phyloP scores from a whole-genome alignment of 83 land plant genomes.

The Thuja plicata region DNA sequence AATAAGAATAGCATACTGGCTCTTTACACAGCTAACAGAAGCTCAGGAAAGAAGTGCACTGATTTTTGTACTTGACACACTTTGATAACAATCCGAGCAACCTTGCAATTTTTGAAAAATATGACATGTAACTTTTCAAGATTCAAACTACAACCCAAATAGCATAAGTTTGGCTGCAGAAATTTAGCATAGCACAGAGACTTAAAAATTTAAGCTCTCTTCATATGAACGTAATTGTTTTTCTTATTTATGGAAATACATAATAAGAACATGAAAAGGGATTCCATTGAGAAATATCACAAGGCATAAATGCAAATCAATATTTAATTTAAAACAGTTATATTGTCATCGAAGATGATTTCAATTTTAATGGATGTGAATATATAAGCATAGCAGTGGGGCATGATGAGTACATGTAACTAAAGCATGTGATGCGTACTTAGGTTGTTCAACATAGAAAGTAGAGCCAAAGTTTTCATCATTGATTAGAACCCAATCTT shows the following conservation, averaged over 20 bases:
- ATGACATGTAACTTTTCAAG: neutral
- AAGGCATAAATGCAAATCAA: neutral
- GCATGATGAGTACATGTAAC: neutral
- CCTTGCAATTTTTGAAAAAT: neutral
- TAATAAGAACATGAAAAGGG: neutral
- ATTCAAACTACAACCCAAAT: neutral
- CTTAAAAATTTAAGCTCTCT: neutral
- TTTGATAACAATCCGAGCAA: neutral
- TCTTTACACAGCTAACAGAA: neutral
- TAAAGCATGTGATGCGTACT: neutral
- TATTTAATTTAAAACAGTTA: neutral
- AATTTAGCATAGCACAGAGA: neutral
- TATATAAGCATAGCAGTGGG: neutral
- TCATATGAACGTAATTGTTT: too few relatives aligned
- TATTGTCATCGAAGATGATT: neutral
- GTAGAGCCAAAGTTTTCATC: neutral
- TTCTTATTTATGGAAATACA: neutral
- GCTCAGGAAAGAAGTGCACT: neutral
- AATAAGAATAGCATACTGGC: neutral
- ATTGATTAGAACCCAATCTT: neutral
- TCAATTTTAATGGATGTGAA: neutral
- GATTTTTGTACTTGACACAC: neutral
- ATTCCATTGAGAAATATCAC: neutral
- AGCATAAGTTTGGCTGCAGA: neutral
- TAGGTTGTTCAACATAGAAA: neutral